These are phyloP conservation scores for Cladophialophora immunda DNA, from an alignment of 2,329 filamentous ascomycete species.

Conservation along the genomic window DNA sequence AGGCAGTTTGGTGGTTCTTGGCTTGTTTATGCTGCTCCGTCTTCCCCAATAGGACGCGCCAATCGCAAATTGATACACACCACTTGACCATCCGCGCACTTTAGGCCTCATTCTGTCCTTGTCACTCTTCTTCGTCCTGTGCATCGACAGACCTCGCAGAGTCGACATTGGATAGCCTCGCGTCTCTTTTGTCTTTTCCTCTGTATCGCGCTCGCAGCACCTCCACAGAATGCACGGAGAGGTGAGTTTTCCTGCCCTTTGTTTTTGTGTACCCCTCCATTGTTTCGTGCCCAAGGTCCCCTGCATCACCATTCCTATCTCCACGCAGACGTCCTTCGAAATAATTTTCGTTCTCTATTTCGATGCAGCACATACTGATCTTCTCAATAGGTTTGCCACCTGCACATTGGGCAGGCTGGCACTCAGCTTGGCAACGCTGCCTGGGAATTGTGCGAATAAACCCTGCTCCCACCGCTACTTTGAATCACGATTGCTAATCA, in stretches of 20 bases:
- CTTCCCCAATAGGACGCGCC: slow-evolving; percentile 26
- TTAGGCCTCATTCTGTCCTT: slow-evolving; percentile 10
- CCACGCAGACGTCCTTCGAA: not conserved
- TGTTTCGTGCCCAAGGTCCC: slow-evolving; percentile 14
- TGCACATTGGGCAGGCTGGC: slow-evolving; percentile 74
- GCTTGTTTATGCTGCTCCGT: slow-evolving; percentile 20
- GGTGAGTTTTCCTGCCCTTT: slow-evolving; percentile 26
- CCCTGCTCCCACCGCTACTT: slow-evolving; percentile 42
- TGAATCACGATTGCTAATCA: slow-evolving; percentile 38
- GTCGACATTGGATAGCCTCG: slow-evolving; percentile 1
- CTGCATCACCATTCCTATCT: slow-evolving; percentile 12
- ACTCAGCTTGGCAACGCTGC: slow-evolving; percentile 73
- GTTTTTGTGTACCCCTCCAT: slow-evolving; percentile 30
- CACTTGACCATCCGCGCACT: slow-evolving; percentile 23
- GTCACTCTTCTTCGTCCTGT: slow-evolving; percentile 13
- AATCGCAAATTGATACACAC: slow-evolving; percentile 26
- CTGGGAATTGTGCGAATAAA: slow-evolving; percentile 70
- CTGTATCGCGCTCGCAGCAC: not conserved
- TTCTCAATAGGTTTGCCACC: slow-evolving; percentile 65
- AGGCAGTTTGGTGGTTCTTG: slow-evolving; percentile 8
- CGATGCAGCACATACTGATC: not conserved
- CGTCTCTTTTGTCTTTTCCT: not conserved
- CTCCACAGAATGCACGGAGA: slow-evolving; percentile 33
- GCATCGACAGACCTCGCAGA: slow-evolving; percentile 8
- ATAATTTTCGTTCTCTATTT: not conserved